Conservation (phyloP, 2,329 filamentous ascomycete species). For the Alternaria sp. region DNA sequence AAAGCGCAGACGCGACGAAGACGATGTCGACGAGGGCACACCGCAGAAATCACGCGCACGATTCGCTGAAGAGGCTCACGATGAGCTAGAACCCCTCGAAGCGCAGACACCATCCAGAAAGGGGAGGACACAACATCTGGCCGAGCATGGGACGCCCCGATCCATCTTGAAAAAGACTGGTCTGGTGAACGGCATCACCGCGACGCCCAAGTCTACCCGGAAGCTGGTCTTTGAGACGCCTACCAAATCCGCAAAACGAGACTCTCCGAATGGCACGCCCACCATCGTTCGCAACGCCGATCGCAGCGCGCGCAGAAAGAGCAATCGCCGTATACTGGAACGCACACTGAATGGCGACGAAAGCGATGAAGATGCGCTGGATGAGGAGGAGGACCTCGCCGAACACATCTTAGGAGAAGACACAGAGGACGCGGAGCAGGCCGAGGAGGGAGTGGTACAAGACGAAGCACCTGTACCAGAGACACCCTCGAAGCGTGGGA, state of each 20-base stretch:
- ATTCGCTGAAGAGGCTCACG: conserved; percentile 16
- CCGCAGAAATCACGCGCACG: conserved; percentile 38
- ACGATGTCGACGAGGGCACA: conserved; percentile 26
- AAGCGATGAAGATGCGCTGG: conserved; percentile 72
- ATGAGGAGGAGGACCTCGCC: conserved; percentile 71
- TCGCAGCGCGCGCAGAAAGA: conserved; percentile 86
- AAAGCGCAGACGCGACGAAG: conserved; percentile 40
- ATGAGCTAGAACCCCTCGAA: conserved; percentile 29
- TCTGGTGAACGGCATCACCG: conserved; percentile 25
- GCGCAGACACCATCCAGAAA: conserved; percentile 42
- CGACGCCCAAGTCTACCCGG: conserved; percentile 53
- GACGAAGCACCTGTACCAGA: conserved; percentile 52
- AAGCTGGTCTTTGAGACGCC: conserved; percentile 57
- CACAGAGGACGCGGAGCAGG: conserved; percentile 44
- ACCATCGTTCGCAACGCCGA: conserved; percentile 74
- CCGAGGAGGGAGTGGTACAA: conserved; percentile 30
- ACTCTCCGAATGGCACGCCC: conserved; percentile 60
- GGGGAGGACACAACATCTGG: conserved; percentile 25
- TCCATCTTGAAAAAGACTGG: conserved; percentile 45
- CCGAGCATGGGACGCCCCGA: conserved; percentile 38
- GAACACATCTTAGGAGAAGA: conserved; percentile 70
- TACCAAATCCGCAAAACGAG: conserved; percentile 43
- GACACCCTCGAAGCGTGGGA: conserved; percentile 62
- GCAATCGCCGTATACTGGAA: conserved; percentile 76
- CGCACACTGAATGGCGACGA: conserved; percentile 68